Base-by-base conservation (phyloP, 1,284 basidiomycete genomes). In the Pseudozyma flocculosa region DNA sequence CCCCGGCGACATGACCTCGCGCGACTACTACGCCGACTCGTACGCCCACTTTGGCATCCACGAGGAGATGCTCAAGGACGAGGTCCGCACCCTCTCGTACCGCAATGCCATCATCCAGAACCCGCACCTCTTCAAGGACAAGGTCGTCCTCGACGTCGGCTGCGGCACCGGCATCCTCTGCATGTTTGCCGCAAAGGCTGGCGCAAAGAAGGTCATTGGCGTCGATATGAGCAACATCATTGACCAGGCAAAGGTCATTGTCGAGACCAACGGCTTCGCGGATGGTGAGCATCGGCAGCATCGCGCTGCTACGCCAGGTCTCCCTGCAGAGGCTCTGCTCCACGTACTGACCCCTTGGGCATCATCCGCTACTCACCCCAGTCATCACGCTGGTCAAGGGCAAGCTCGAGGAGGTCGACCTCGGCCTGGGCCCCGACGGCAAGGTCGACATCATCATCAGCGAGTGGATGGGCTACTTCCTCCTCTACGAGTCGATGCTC, bases 161-260 rank as follows among this genome's bases (percentile, higher is more conserved):
- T 98, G 95, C 77, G 95, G 95, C 43, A 99, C 95, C 9, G 95
- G 95, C 58, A 98, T 99, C 68, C 83, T 99, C 41, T 94, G 90
- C 73, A 96, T 99, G 93, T 99, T 99, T 75, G 95, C 95, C 45
- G 92, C 94, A 49, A 93, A 90, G 80, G 95, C 95, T 26, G 95
- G 95, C 40, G 95, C 95, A 43, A 88, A 89, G 76, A 91, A 90
- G 71, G 95, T 99, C 34, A 73, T 78, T 29, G 75, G 75, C 40
- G 94, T 99, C 79, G 95, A 99, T 82, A 98, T 98, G 95, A 96
- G 92, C 65, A 97, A 98, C 82, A 99, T 99, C 81, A 90, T 97
- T 78, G 94, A 97, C 82, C 93, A 98, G 83, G 95, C 95, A 7
- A 86, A 88, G 82, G 93, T 92, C 82, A 98, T 98, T 70, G 86